Base-by-base conservation (phyloP, 1,139 yeast genomes). In the Yamadazyma siamensis region DNA sequence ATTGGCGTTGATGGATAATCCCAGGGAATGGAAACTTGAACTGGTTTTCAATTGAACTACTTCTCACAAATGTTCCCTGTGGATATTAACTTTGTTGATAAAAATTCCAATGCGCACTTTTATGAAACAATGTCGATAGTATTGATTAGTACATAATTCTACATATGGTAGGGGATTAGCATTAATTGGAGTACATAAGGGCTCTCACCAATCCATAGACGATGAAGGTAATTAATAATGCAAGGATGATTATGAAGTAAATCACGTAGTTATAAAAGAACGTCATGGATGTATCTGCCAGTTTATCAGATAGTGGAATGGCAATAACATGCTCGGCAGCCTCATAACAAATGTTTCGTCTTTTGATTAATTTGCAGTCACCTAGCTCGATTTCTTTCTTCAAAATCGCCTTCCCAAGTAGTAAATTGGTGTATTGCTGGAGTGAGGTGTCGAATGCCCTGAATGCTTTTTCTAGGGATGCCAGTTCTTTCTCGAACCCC, bases 271-370 rank as follows among this genome's bases (percentile, higher is more conserved):
- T 46, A 13, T 51, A 41, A 25, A 54, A 39, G 17, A 44, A 38
- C 33, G 43, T 49, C 47, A 49, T 43, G 10, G 52, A 41, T 11
- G 44, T 33, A 23, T 43, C 36, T 6, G 25, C 15, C 14, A 28
- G 35, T 9, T 59, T 61, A 33, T 61, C 66, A 2, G 61, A 52
- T 19, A 65, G 49, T 2, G 74, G 74, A 17, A 68, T 67, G 37
- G 65, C 57, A 7, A 66, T 66, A 18, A 67, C 71, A 36, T 62
- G 61, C 31, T 63, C 71, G 2, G 70, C 66, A 1, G 74, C 72
- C 39, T 56, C 67, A 32, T 49, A 59, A 33, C 75, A 68, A 14
- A 67, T 50, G 12, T 60, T 61, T 39, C 75, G 47, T 34, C 75
- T 47, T 29, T 47, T 52, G 18, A 67, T 52, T 24, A 66, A 44